phyloP scores from a whole-genome alignment of 192 early-diverging fungal species.

The Mortierella hygrophila region DNA sequence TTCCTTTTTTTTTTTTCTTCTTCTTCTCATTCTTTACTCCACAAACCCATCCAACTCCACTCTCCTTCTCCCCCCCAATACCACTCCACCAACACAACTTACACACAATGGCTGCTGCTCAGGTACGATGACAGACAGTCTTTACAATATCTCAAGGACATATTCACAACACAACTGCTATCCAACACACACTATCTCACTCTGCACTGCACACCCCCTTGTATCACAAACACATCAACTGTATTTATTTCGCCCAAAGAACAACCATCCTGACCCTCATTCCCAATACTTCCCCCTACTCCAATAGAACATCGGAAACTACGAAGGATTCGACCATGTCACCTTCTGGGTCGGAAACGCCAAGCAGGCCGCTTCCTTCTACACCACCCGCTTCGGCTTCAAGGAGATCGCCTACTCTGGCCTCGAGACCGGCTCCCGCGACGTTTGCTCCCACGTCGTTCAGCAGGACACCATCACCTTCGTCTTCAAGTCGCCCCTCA shows the following conservation, averaged over 20 bases:
- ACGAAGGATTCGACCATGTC: slow-evolving; percentile 71
- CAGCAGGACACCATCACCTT: slow-evolving; percentile 84
- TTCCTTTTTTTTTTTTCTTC: slow-evolving; percentile 4
- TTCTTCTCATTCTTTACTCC: background rate
- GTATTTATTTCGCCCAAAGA: background rate
- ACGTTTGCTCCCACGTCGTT: slow-evolving; percentile 91
- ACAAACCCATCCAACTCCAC: background rate
- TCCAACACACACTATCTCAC: background rate
- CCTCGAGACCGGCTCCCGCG: slow-evolving; percentile 93
- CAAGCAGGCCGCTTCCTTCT: slow-evolving; percentile 89
- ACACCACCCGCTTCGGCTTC: slow-evolving; percentile 95
- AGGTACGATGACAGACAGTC: slow-evolving; percentile 1
- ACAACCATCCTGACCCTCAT: background rate
- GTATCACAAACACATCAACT: background rate
- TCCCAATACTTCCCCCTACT: background rate
- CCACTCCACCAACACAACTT: slow-evolving; percentile 3
- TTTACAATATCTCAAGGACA: too few species aligned
- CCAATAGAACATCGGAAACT: slow-evolving; percentile 65
- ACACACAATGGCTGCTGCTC: slow-evolving; percentile 14
- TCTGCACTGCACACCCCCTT: background rate
- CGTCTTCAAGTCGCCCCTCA: slow-evolving; percentile 93
- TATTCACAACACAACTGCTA: background rate
- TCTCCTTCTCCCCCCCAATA: background rate
- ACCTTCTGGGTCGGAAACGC: slow-evolving; percentile 63
- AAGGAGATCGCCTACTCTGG: slow-evolving; percentile 93